Evolutionary conservation across 2,329 filamentous ascomycete genomes (phyloP).

Genomic region (Colletotrichum cuscutae): DNA sequence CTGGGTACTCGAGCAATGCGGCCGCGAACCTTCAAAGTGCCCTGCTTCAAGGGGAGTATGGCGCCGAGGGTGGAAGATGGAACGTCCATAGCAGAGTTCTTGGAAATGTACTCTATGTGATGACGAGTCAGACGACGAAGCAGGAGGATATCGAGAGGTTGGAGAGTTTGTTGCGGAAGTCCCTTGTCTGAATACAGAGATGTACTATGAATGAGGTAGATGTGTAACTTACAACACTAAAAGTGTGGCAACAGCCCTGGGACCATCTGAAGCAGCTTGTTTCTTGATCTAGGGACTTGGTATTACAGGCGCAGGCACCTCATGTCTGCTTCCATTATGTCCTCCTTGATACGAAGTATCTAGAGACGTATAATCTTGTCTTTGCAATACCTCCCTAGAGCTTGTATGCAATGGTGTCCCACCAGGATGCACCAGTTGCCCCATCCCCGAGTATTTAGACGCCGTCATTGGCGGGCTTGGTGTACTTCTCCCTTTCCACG

Average conservation of each 20-base stretch:
- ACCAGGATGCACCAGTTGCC: neutral
- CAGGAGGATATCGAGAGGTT: constrained; percentile 43
- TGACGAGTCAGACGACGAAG: constrained; percentile 61
- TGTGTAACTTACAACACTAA: neutral
- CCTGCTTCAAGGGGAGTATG: neutral
- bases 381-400: neutral
- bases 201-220: neutral
- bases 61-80: constrained; percentile 43
- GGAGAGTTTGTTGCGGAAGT: constrained; percentile 43
- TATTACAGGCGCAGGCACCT: neutral
- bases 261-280: too few species aligned
- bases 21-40: constrained; percentile 53
- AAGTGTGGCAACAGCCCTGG: neutral
- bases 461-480: neutral
- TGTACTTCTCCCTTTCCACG: neutral
- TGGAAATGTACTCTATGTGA: constrained; percentile 69
- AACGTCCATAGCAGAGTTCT: constrained; percentile 65
- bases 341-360: neutral
- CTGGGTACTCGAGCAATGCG: constrained; percentile 59
- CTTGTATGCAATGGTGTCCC: too few species aligned
- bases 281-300: neutral
- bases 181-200: neutral
- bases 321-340: neutral
- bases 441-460: neutral
- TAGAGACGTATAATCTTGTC: neutral